Base-by-base conservation (phyloP, 495 filamentous ascomycete genomes). In the Trichoderma parareesei region DNA sequence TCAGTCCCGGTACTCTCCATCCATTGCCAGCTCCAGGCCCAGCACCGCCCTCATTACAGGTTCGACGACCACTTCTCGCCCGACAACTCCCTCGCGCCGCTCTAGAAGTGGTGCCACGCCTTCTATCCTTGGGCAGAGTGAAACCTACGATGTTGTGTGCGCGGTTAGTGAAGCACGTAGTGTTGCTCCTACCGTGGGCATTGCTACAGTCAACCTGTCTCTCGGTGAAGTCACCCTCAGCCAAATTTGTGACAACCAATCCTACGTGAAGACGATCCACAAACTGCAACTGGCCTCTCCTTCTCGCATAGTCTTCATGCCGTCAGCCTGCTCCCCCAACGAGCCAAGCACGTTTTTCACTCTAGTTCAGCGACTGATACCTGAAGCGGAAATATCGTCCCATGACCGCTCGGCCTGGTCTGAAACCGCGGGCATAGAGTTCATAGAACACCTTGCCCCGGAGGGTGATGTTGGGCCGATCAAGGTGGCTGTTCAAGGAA, bases 91-190 rank as follows among this genome's bases (percentile, higher is more conserved):
- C 40, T 63, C 61, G 8, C 61, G 73, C n/a, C 85, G 85, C n/a
- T 88, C 90, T 64, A 88, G 88, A 67, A 88, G 88, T 64, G 60
- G 38, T 18, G 40, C 41, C n/a, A 46, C 43, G 42, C 77, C 87
- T 35, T 88, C 88, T 35, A 82, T 81, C 38, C 73, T 87, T 49
- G 86, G 82, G 63, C 77, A 79, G 20, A 72, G 78, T 38, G 80
- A 85, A 18, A 76, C 77, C 53, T 89, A 95, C 69, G 84, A 88
- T 61, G 86, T 97, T 68, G 78, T 97, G 53, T 98, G 93, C 71
- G 92, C 94, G n/a, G 77, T 97, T 64, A 90, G 88, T 66, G 94
- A 99, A 75, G 91, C 88, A 61, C 88, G 89, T 46, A 91, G 92
- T 13, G 82, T 93, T 38, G 89, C 90, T 60, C 90, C 90, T 18